These are phyloP conservation scores for Aspergillus tubingensis DNA, from an alignment of 2,329 filamentous ascomycete species.

Conservation along the genomic window DNA sequence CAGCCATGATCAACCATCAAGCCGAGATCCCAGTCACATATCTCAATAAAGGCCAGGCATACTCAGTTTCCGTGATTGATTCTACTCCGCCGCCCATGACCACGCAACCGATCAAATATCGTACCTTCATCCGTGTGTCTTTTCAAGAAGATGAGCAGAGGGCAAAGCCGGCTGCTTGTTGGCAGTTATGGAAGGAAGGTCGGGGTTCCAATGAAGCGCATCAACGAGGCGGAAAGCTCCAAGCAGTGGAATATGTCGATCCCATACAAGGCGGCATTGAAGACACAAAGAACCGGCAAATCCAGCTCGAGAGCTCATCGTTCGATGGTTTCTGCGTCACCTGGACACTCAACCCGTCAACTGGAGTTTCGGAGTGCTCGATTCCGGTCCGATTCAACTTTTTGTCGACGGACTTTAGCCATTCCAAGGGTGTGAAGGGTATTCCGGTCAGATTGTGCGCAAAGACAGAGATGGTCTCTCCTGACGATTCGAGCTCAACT, in stretches of 20 bases:
- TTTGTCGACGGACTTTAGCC: constrained; percentile 95
- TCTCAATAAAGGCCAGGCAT: constrained; percentile 95
- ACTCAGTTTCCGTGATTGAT: constrained; percentile 81
- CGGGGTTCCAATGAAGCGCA: constrained; percentile 94
- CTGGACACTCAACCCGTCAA: constrained; percentile 72
- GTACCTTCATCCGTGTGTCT: constrained; percentile 90
- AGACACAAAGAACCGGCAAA: constrained; percentile 60
- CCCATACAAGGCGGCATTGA: constrained; percentile 57
- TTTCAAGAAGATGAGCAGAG: constrained; percentile 96
- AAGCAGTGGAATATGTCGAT: constrained; percentile 92
- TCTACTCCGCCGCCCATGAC: constrained; percentile 64
- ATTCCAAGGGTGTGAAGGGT: constrained; percentile 97
- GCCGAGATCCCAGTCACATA: constrained; percentile 98
- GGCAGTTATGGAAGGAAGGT: constrained; percentile 95
- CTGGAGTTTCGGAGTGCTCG: constrained; percentile 72
- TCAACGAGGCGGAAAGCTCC: constrained; percentile 84
- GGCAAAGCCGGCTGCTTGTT: constrained; percentile 76
- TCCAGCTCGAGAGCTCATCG: constrained; percentile 73
- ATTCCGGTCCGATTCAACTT: constrained; percentile 97
- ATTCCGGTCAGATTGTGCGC: constrained; percentile 91
- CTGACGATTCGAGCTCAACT: constrained; percentile 50
- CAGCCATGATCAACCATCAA: constrained; percentile 83
- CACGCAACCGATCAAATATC: constrained; percentile 68
- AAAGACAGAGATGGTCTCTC: constrained; percentile 73
- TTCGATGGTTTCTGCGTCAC: constrained; percentile 93